Evolutionary conservation across 2,329 filamentous ascomycete species (phyloP).

Genomic region (Fusarium dlaminii): DNA sequence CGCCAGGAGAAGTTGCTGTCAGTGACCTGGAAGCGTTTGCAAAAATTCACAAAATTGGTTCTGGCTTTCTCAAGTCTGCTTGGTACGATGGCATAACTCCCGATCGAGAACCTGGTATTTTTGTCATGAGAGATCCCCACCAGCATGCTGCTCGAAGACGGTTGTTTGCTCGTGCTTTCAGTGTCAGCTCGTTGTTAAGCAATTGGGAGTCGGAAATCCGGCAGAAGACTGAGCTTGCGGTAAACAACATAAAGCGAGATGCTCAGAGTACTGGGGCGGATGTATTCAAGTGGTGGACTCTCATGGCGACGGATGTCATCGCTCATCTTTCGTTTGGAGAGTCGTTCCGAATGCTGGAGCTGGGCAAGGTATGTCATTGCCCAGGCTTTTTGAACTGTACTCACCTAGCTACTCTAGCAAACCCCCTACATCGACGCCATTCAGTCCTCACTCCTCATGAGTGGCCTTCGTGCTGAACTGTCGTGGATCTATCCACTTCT

Average conservation of each 20-base stretch:
- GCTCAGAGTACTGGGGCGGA: neutral
- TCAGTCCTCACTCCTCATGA: neutral
- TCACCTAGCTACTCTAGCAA: too few species aligned
- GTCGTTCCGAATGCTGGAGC: constrained; percentile 20
- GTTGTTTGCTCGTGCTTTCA: constrained; percentile 20
- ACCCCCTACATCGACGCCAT: neutral
- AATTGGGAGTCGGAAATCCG: constrained; percentile 20
- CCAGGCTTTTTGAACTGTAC: too few species aligned
- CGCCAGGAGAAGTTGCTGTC: neutral
- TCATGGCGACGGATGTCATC: constrained; percentile 27
- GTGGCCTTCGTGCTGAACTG: neutral
- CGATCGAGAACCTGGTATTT: neutral
- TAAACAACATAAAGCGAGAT: neutral
- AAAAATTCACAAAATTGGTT: constrained; percentile 24
- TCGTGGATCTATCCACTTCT: neutral
- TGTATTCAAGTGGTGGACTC: constrained; percentile 31
- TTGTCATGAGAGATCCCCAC: constrained; percentile 19
- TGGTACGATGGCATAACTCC: constrained; percentile 12
- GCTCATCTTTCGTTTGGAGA: constrained; percentile 24
- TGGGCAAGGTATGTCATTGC: constrained; percentile 22
- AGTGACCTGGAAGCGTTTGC: constrained; percentile 10
- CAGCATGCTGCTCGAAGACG: constrained; percentile 7
- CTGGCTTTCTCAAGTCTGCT: constrained; percentile 13
- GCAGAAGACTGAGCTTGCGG: neutral
- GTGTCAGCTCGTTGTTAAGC: neutral